A percentile compares a stretch with the other conserved stretches of the same genome.
Conservation (phyloP, 805 yeast species). For the Suhomyces xylopsoci region DNA sequence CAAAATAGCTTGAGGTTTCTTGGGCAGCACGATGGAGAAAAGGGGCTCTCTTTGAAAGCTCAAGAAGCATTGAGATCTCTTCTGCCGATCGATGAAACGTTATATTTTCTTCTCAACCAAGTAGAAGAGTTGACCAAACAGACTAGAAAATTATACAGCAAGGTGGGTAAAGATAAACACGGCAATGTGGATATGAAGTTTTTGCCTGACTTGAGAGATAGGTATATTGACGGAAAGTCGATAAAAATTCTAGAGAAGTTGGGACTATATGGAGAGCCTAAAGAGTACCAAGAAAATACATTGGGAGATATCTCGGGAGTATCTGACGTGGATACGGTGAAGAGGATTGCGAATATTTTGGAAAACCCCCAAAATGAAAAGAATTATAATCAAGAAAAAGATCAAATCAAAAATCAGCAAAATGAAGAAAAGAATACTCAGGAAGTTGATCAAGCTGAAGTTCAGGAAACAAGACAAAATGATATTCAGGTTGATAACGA, state of each 20-base stretch:
- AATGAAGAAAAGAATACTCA: background rate
- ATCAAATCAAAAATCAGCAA: background rate
- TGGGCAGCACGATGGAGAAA: constrained; percentile 12
- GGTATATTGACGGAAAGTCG: constrained; percentile 39
- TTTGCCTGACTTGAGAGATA: constrained; percentile 33
- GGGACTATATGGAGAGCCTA: constrained; percentile 1
- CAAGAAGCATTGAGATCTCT: constrained; percentile 30
- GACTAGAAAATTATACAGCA: constrained; percentile 22
- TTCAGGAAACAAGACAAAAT: background rate
- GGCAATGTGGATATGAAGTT: constrained; percentile 12
- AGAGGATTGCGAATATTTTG: constrained; percentile 2
- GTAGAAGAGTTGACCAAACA: constrained; percentile 36
- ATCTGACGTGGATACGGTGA: constrained; percentile 13
- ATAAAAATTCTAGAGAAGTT: constrained; percentile 25
- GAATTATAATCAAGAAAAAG: background rate
- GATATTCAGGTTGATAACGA: background rate
- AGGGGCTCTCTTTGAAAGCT: constrained; percentile 19
- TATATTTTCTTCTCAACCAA: constrained; percentile 44
- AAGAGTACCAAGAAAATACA: background rate
- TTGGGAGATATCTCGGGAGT: constrained; percentile 16
- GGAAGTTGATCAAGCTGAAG: background rate
- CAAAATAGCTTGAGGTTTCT: constrained; percentile 27
- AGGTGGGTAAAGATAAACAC: constrained; percentile 25
- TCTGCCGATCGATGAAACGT: constrained; percentile 47
- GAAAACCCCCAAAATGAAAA: background rate